These are phyloP conservation scores for Stropharia rugosoannulata DNA, from an alignment of 768 basidiomycete species.

Conservation along the genomic window DNA sequence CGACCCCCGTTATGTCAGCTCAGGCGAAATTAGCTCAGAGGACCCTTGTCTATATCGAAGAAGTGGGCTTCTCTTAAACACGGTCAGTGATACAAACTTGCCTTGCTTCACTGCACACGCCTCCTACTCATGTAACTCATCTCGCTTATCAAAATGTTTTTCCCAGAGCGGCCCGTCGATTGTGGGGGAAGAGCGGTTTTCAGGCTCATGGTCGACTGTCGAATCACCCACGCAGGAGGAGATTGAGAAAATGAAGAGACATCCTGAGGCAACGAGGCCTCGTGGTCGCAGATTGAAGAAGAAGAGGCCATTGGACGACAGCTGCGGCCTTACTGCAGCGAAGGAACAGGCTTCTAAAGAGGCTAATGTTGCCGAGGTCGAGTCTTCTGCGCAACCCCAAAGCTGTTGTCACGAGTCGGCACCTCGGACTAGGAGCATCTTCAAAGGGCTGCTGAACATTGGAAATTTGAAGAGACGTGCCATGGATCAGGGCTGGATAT, in stretches of 20 bases:
- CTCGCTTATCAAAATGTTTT: background rate
- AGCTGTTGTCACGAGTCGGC: background rate
- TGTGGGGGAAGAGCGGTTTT: background rate
- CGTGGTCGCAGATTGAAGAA: background rate
- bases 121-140: background rate
- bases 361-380: background rate
- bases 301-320: background rate
- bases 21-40: background rate
- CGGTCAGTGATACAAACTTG: background rate
- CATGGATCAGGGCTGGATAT: background rate
- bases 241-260: background rate
- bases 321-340: background rate
- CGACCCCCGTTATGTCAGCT: background rate
- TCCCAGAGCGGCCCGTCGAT: background rate
- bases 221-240: slow-evolving; percentile 6
- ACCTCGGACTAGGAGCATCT: background rate
- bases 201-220: slow-evolving; percentile 5
- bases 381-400: background rate
- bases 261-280: background rate
- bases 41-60: background rate
- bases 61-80: background rate
- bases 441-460: background rate
- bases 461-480: background rate
- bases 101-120: background rate
- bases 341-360: background rate